Conservation (phyloP, 441 rosid species). For the Geranium incanum region DNA sequence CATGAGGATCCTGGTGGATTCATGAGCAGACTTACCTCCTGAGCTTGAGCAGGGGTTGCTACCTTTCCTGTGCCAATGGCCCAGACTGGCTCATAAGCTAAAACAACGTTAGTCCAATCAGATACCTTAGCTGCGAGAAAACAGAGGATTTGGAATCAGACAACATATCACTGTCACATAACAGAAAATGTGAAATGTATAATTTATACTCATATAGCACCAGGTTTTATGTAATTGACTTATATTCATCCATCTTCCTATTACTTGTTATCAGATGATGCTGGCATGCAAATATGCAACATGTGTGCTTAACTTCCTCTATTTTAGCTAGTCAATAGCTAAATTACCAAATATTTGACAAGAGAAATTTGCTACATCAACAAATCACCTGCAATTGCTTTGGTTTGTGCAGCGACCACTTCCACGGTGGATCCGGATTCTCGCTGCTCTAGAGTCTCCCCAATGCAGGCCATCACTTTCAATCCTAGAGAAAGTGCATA, state of each 20-base stretch:
- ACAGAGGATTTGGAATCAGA: background rate
- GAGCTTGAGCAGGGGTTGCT: constrained; percentile 65
- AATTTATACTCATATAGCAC: no score
- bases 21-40: constrained; percentile 40
- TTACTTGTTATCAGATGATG: background rate
- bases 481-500: constrained; percentile 66
- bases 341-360: background rate
- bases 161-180: background rate
- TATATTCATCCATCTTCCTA: background rate
- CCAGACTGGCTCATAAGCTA: constrained; percentile 76
- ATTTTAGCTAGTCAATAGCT: background rate
- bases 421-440: constrained; percentile 58
- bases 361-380: constrained; percentile 12
- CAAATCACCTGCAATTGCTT: constrained; percentile 50
- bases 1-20: background rate
- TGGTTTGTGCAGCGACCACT: constrained; percentile 69
- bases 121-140: constrained; percentile 33
- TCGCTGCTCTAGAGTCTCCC: constrained; percentile 70
- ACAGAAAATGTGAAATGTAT: background rate
- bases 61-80: constrained; percentile 77
- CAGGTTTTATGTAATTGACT: no score
- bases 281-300: background rate
- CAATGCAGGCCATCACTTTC: constrained; percentile 71
- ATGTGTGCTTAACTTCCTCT: background rate
- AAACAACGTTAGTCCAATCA: constrained; percentile 49